Percentiles rank a stretch among this genome's conserved stretches.
phyloP scores from a whole-genome alignment of 441 rosid genomes.

The Populus hybrid region DNA sequence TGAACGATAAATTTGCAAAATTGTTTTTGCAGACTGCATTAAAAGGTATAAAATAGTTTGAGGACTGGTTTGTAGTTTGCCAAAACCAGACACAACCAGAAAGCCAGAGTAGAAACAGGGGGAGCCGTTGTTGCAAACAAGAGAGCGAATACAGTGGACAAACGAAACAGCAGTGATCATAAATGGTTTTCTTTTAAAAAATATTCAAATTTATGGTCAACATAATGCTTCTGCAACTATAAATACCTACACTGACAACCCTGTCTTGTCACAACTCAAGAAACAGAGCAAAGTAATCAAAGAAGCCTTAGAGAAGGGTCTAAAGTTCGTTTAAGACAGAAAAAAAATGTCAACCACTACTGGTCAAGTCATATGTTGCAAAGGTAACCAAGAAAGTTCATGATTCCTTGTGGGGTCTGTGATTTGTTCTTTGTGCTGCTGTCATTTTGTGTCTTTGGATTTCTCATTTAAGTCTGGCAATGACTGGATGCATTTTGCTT shows the following conservation, averaged over 20 bases:
- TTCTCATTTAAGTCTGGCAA: no score
- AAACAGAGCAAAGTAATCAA: background rate
- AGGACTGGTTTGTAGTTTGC: background rate
- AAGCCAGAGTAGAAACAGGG: background rate
- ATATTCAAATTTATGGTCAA: background rate
- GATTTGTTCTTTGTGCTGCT: background rate
- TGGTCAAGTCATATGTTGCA: conserved; percentile 25
- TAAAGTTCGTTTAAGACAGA: background rate
- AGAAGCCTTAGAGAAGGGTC: background rate
- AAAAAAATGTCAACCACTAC: conserved; percentile 12
- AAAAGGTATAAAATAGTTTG: no score
- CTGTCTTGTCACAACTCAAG: background rate
- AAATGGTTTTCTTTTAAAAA: background rate
- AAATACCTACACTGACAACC: background rate
- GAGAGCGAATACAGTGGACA: background rate
- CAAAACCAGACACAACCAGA: background rate
- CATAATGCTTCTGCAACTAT: background rate
- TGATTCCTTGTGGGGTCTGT: background rate
- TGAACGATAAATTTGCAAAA: no score
- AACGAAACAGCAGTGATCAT: background rate
- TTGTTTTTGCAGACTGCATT: no score
- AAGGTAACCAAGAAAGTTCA: conserved; percentile 10
- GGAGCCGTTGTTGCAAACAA: background rate
- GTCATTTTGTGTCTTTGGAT: background rate
- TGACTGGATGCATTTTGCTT: background rate